Evolutionary conservation across 1,139 yeast genomes (phyloP).

Genomic region (Blastobotrys arbuscula): DNA sequence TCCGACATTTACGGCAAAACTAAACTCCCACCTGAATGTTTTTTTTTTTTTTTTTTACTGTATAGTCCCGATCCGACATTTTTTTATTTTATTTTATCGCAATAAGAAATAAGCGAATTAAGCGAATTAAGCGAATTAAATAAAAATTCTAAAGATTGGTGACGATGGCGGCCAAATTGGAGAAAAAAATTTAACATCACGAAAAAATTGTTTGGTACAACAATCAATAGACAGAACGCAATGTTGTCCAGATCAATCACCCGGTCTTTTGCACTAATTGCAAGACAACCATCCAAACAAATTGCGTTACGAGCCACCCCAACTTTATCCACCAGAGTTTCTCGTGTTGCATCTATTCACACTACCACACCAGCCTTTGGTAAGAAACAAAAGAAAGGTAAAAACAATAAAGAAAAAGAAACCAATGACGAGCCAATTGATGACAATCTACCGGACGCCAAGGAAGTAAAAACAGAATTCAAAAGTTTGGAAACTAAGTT

Average conservation of each 20-base stretch:
- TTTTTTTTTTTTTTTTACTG: too few species aligned
- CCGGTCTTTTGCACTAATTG: not conserved
- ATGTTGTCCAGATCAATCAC: not conserved
- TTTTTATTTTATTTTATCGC: too few species aligned
- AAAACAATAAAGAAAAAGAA: not conserved
- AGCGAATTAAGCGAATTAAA: too few species aligned
- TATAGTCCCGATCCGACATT: not conserved
- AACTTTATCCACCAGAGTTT: too few species aligned
- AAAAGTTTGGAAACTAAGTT: slow-evolving; percentile 9
- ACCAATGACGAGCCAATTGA: not conserved
- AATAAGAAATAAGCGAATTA: too few species aligned
- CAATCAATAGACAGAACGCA: not conserved
- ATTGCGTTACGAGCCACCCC: not conserved
- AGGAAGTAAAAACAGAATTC: slow-evolving; percentile 6
- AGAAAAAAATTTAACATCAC: not conserved
- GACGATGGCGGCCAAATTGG: too few species aligned
- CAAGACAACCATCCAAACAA: not conserved
- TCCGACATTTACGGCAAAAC: too few species aligned
- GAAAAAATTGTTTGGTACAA: too few species aligned
- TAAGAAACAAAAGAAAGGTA: slow-evolving; percentile 10
- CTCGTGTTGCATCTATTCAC: not conserved
- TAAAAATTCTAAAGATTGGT: too few species aligned
- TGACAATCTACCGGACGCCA: slow-evolving; percentile 4
- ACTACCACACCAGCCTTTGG: not conserved
- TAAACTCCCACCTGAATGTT: too few species aligned